Evolutionary conservation across 192 early-diverging fungal genomes (phyloP).

Genomic region (Rhizoclosmatium sp.): DNA sequence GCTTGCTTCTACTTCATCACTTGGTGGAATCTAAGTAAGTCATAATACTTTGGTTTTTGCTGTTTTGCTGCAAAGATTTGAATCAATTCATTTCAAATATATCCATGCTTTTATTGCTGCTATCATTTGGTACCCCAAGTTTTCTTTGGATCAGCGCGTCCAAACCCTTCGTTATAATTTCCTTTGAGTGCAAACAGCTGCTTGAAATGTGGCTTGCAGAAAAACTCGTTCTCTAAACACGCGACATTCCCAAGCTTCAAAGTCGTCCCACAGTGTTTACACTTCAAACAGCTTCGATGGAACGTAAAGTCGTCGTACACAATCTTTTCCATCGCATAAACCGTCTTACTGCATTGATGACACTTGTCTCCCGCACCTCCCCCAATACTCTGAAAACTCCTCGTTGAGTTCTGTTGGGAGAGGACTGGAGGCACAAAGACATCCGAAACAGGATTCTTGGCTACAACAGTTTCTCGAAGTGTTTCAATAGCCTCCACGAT

Average conservation of each 20-base stretch:
- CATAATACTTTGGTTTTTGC: too few species aligned
- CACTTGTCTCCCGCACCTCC: constrained; percentile 1
- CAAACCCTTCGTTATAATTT: constrained; percentile 66
- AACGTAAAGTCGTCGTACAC: constrained; percentile 43
- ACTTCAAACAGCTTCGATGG: constrained; percentile 54
- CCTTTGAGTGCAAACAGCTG: constrained; percentile 67
- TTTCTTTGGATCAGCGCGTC: constrained; percentile 55
- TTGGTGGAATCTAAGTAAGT: not conserved
- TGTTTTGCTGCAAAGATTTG: too few species aligned
- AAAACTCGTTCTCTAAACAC: constrained; percentile 48
- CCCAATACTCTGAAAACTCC: not conserved
- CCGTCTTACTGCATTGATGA: constrained; percentile 22
- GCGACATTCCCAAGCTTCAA: constrained; percentile 53
- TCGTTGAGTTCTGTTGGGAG: not conserved
- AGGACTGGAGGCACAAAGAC: constrained; percentile 4
- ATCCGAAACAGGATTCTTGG: not conserved
- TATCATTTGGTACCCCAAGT: constrained; percentile 31
- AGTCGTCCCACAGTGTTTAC: constrained; percentile 49
- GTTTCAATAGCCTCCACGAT: constrained; percentile 14
- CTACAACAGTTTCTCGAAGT: not conserved
- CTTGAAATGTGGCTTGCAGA: constrained; percentile 59
- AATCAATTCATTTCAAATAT: too few species aligned
- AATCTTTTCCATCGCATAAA: constrained; percentile 51
- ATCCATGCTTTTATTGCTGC: too few species aligned
- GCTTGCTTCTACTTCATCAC: constrained; percentile 21